A percentile compares a stretch with the other conserved stretches of the same genome.
These are phyloP conservation scores for Populus euphratica DNA, from an alignment of 345 rosid genomes.

Conservation along the genomic window DNA sequence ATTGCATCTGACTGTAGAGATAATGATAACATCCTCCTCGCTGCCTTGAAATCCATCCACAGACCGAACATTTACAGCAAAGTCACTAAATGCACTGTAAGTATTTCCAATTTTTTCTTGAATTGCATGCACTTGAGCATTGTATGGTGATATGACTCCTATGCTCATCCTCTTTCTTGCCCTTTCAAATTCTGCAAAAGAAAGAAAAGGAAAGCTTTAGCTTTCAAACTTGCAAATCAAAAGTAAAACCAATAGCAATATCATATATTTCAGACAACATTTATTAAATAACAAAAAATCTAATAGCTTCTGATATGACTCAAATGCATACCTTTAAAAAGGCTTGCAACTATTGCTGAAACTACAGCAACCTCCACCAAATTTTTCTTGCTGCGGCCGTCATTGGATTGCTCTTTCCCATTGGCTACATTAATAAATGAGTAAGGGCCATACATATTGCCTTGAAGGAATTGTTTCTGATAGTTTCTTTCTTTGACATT, in stretches of 20 bases:
- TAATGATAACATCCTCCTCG: conserved; percentile 48
- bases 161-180: conserved; percentile 28
- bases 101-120: conserved; percentile 32
- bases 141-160: conserved; percentile 53
- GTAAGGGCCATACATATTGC: conserved; percentile 41
- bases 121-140: conserved; percentile 50
- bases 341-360: conserved; percentile 29
- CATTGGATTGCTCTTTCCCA: conserved; percentile 31
- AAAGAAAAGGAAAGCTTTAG: neutral
- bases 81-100: conserved; percentile 2
- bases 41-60: conserved; percentile 61
- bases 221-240: neutral
- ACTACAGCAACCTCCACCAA: conserved; percentile 40
- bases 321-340: conserved; percentile 31
- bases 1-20: conserved; percentile 51
- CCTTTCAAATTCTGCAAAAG: conserved; percentile 1
- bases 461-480: conserved; percentile 24
- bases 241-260: neutral
- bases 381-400: conserved; percentile 31
- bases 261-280: neutral
- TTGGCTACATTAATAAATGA: conserved; percentile 41
- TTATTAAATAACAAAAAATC: neutral
- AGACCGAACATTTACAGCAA: conserved; percentile 33
- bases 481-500: conserved; percentile 10
- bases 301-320: neutral